phyloP scores from a whole-genome alignment of 768 basidiomycete genomes.

The Stropharia rugosoannulata region DNA sequence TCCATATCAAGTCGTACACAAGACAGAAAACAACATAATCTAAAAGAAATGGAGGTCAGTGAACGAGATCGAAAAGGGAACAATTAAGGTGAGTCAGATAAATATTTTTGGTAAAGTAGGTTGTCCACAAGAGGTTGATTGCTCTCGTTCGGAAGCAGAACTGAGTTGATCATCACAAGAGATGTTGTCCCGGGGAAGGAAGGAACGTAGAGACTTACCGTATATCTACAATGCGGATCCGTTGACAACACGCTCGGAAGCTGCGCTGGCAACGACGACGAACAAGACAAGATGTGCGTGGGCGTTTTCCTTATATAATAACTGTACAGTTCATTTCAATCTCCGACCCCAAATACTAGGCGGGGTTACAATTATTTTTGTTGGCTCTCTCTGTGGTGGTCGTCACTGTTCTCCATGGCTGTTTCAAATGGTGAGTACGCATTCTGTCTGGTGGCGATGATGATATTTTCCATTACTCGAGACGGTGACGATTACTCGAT shows the following conservation, averaged over 20 bases:
- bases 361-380: slow-evolving; percentile 22
- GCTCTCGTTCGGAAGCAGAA: slow-evolving; percentile 84
- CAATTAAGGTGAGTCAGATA: slow-evolving; percentile 41
- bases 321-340: slow-evolving; percentile 44
- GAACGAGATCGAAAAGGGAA: neutral
- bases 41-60: slow-evolving; percentile 20
- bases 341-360: slow-evolving; percentile 28
- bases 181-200: slow-evolving; percentile 10
- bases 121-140: slow-evolving; percentile 75
- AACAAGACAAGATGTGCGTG: slow-evolving; percentile 1
- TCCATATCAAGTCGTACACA: neutral
- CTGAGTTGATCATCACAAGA: slow-evolving; percentile 60
- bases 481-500: slow-evolving; percentile 66
- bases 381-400: neutral
- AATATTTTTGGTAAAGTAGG: slow-evolving; percentile 51
- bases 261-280: neutral
- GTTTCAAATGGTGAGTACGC: slow-evolving; percentile 29
- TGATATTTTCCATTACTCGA: slow-evolving; percentile 72
- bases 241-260: neutral
- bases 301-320: slow-evolving; percentile 4
- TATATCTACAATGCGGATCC: neutral
- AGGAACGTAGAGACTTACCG: slow-evolving; percentile 22
- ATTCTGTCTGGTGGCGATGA: slow-evolving; percentile 36
- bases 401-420: neutral
- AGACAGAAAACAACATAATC: neutral